Evolutionary conservation across 2,329 filamentous ascomycete species (phyloP), one percentile per base, ranked within the genome.

Genomic region (Rosellinia necatrix): DNA sequence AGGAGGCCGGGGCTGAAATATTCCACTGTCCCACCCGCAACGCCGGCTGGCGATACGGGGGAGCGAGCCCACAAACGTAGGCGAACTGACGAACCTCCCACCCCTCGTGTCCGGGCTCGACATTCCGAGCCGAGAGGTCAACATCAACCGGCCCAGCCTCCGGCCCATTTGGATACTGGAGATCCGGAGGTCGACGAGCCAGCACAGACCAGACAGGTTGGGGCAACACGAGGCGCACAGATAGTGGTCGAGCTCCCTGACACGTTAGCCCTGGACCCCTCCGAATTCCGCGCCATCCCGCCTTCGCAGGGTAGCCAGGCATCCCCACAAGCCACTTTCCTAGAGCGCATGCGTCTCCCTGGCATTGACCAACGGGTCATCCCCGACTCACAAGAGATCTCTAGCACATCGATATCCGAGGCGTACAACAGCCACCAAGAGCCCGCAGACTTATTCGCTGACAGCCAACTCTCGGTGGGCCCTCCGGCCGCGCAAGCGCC

Each of bases 341-440:
- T n/a, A 37, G 41, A 60, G 47, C 46, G 41, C 41, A 21, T 32
- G 27, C 58, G 35, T 50, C 19, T 21, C n/a, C 30, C 22, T 12
- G 37, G 50, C 19, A 24, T 47, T 17, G 42, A 60, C 30, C 58
- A 58, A 35, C 64, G 64, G n/a, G 50, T 66, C 37, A 68, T 72
- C 22, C 64, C 69, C 6, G 70, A 71, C 58, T 71, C 69, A 8
- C 70, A 71, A 48, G 68, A 65, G 24, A 38, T 64, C 27, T 68
- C 68, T 8, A 50, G 57, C 22, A 52, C 59, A 22, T 65, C 66
- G 15, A 37, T 44, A 32, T 64, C 64, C 24, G 59, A 64, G 25
- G 30, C 59, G n/a, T 53, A 60, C 10, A 60, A 53, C 15, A 66
- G 62, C 48, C 34, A 51, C 25, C 25, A 58, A 37, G 38, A 60